Conservation (phyloP, 768 basidiomycete genomes). For the Calocera cornea region DNA sequence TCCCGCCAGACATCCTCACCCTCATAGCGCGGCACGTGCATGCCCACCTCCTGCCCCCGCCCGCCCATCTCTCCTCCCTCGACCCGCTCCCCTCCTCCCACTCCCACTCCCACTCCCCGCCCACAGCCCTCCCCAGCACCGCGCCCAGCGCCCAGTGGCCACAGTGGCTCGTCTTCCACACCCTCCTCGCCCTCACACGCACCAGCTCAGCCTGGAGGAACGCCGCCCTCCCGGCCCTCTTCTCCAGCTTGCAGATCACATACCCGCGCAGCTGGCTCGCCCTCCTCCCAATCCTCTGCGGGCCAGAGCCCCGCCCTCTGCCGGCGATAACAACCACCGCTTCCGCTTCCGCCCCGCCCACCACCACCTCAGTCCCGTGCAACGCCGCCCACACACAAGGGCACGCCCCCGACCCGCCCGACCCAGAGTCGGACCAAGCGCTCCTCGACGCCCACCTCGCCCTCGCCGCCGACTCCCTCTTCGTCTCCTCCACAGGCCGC, state of each 20-base stretch:
- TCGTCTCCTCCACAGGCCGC: neutral
- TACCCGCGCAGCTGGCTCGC: slow-evolving; percentile 4
- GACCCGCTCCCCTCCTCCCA: neutral
- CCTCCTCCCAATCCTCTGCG: neutral
- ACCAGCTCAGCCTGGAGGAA: neutral
- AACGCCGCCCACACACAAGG: too few species aligned
- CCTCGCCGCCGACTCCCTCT: neutral
- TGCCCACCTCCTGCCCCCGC: slow-evolving; percentile 8
- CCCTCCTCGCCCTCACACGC: slow-evolving; percentile 5
- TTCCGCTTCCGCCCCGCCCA: slow-evolving; percentile 1
- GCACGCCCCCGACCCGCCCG: neutral
- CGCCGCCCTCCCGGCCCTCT: slow-evolving; percentile 8
- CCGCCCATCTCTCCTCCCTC: neutral
- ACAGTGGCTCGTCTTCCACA: slow-evolving; percentile 13
- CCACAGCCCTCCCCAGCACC: slow-evolving; percentile 7
- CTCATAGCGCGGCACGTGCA: slow-evolving; percentile 13
- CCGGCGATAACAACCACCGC: neutral
- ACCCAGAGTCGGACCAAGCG: slow-evolving; percentile 1
- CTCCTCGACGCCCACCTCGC: neutral
- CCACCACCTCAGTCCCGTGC: too few species aligned
- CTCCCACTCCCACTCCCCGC: slow-evolving; percentile 5
- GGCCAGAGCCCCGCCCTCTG: neutral
- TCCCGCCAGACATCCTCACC: slow-evolving; percentile 16
- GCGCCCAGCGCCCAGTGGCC: slow-evolving; percentile 11
- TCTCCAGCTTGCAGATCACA: neutral